These are phyloP conservation scores for Grifola frondosa DNA, from an alignment of 1,284 basidiomycete genomes.

Conservation along the genomic window DNA sequence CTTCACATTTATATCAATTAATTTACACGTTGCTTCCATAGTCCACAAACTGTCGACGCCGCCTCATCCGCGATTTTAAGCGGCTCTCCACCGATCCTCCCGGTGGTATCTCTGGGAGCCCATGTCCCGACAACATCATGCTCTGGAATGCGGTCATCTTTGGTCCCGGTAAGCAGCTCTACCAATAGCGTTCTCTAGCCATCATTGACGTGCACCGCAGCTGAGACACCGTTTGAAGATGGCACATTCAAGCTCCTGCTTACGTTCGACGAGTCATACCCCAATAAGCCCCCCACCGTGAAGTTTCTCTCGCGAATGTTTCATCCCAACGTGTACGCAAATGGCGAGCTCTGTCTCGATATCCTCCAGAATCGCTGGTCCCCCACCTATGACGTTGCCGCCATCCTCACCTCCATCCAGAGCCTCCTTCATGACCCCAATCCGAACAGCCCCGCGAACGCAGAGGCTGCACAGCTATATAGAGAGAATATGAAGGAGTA, in stretches of 20 bases:
- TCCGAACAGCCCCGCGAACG: slow-evolving; percentile 96
- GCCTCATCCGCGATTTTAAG: slow-evolving; percentile 96
- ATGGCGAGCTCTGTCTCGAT: slow-evolving; percentile 96
- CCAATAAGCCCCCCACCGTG: slow-evolving; percentile 96
- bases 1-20: too few species aligned
- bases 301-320: slow-evolving; percentile 98
- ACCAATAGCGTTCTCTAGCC: not conserved
- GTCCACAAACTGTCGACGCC: slow-evolving; percentile 88
- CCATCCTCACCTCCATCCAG: slow-evolving; percentile 95
- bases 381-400: slow-evolving; percentile 97
- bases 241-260: slow-evolving; percentile 97
- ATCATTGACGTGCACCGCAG: slow-evolving; percentile 40
- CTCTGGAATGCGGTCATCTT: slow-evolving; percentile 99
- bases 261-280: slow-evolving; percentile 96
- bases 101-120: slow-evolving; percentile 93
- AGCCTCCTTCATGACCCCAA: slow-evolving; percentile 96
- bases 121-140: slow-evolving; percentile 98
- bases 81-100: slow-evolving; percentile 92
- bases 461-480: slow-evolving; percentile 94
- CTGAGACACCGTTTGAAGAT: slow-evolving; percentile 98
- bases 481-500: slow-evolving; percentile 99
- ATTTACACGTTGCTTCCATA: slow-evolving; percentile 27
- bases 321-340: slow-evolving; percentile 98
- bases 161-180: slow-evolving; percentile 75
- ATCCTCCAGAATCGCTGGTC: slow-evolving; percentile 98